Percentiles rank a stretch among this genome's conserved stretches.
Conservation (phyloP, 2,329 filamentous ascomycete species). For the Cercospora brassicicola region DNA sequence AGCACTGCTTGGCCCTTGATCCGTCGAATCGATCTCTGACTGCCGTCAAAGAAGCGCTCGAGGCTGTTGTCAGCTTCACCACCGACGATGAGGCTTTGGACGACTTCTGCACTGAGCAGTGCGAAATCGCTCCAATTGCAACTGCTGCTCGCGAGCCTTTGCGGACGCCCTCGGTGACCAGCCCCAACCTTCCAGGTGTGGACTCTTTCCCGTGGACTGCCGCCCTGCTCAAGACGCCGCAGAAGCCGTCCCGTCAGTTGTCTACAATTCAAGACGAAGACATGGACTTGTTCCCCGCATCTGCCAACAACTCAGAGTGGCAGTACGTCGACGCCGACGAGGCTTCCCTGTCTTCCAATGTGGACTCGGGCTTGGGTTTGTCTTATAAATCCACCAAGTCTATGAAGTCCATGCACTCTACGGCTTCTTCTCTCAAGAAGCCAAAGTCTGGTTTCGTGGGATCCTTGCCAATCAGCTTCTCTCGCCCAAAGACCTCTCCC, state of each 20-base stretch:
- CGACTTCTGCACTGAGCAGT: slow-evolving; percentile 78
- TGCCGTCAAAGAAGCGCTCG: slow-evolving; percentile 73
- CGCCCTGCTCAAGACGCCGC: slow-evolving; percentile 74
- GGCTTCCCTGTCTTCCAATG: slow-evolving; percentile 77
- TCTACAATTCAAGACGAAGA: slow-evolving; percentile 79
- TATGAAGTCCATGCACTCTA: slow-evolving; percentile 32
- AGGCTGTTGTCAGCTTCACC: slow-evolving; percentile 84
- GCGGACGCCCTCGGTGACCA: slow-evolving; percentile 91
- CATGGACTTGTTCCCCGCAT: slow-evolving; percentile 83
- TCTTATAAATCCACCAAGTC: slow-evolving; percentile 73
- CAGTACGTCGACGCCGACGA: slow-evolving; percentile 78
- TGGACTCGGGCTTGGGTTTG: slow-evolving; percentile 77
- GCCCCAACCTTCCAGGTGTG: slow-evolving; percentile 70
- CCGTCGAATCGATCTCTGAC: slow-evolving; percentile 81
- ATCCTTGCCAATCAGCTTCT: slow-evolving; percentile 64
- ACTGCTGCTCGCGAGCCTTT: slow-evolving; percentile 89
- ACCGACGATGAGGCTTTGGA: slow-evolving; percentile 87
- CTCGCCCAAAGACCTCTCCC: slow-evolving; percentile 62
- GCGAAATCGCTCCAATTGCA: slow-evolving; percentile 68
- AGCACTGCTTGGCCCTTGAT: slow-evolving; percentile 86
- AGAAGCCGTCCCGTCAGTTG: slow-evolving; percentile 73
- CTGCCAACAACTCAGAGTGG: slow-evolving; percentile 61
- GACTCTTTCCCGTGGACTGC: slow-evolving; percentile 95
- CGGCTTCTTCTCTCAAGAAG: slow-evolving; percentile 54
- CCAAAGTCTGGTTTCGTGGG: slow-evolving; percentile 73